These are phyloP conservation scores for Paramecium biaurelia DNA, from an alignment of 73 alveolate genomes.

Conservation along the genomic window DNA sequence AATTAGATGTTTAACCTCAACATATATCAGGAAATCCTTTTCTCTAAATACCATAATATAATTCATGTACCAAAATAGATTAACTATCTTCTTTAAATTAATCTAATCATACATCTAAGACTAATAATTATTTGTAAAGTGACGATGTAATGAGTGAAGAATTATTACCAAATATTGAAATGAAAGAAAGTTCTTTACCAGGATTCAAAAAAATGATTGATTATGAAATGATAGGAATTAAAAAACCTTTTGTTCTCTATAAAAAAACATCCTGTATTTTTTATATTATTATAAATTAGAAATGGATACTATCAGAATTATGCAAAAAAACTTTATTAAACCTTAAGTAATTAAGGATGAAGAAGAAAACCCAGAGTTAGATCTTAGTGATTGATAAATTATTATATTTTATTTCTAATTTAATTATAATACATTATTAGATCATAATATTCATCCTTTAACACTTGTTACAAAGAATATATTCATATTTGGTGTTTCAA, in stretches of 20 bases:
- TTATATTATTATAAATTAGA: background rate
- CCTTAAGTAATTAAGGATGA: slow-evolving; percentile 7
- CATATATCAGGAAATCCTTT: background rate
- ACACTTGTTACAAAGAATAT: background rate
- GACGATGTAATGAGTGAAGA: slow-evolving; percentile 23
- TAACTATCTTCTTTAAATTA: background rate
- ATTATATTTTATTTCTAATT: background rate
- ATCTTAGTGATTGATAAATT: background rate
- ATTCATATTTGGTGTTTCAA: background rate
- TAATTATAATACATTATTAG: too few species aligned
- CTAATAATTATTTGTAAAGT: background rate
- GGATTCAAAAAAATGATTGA: background rate
- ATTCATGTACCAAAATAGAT: background rate
- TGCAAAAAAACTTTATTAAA: background rate
- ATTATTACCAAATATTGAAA: background rate
- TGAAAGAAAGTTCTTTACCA: background rate
- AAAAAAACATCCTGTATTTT: background rate
- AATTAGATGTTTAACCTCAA: background rate
- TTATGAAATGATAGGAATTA: slow-evolving; percentile 5
- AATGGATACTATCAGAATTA: background rate
- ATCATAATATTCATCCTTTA: background rate
- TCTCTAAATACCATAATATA: background rate
- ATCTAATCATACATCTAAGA: slow-evolving; percentile 16
- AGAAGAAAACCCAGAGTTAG: background rate
- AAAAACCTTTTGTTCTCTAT: background rate